Percentiles rank a stretch among this genome's conserved stretches.
phyloP scores from a whole-genome alignment of 148 eudicot species.

The Selenicereus undatus region DNA sequence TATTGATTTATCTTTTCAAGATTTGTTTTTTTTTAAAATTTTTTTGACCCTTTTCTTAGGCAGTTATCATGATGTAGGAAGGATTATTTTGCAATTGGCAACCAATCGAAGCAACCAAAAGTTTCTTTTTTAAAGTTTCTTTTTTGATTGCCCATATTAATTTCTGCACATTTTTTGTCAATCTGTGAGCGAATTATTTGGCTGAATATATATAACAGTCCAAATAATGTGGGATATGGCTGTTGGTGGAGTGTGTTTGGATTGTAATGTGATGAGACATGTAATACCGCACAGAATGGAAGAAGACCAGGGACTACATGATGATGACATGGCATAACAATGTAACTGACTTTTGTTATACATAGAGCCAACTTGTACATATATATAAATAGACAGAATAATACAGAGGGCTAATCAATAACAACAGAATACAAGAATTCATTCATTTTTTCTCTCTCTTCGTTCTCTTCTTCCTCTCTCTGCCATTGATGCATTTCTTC shows the following conservation, averaged over 20 bases:
- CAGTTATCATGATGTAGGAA: not conserved
- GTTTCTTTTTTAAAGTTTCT: not conserved
- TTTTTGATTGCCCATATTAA: too few relatives aligned
- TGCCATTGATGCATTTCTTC: too few relatives aligned
- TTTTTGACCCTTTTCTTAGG: not conserved
- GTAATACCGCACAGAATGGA: too few relatives aligned
- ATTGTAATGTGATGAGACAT: not conserved
- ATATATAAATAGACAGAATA: too few relatives aligned
- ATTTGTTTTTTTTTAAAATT: not conserved
- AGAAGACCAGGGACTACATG: too few relatives aligned
- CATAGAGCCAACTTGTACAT: too few relatives aligned
- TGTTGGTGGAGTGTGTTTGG: not conserved
- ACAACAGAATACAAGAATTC: too few relatives aligned
- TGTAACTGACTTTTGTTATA: too few relatives aligned
- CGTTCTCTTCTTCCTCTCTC: too few relatives aligned
- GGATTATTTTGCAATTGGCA: conserved; percentile 2
- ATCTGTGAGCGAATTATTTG: not conserved
- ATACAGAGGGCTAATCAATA: too few relatives aligned
- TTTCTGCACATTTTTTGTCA: not conserved
- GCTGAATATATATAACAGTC: not conserved
- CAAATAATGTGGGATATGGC: not conserved
- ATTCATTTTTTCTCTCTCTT: too few relatives aligned
- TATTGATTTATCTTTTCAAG: conserved; percentile 3
- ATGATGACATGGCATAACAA: too few relatives aligned
- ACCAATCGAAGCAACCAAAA: not conserved